phyloP scores from a whole-genome alignment of 1,139 yeast genomes.

The Candida dubliniensis region DNA sequence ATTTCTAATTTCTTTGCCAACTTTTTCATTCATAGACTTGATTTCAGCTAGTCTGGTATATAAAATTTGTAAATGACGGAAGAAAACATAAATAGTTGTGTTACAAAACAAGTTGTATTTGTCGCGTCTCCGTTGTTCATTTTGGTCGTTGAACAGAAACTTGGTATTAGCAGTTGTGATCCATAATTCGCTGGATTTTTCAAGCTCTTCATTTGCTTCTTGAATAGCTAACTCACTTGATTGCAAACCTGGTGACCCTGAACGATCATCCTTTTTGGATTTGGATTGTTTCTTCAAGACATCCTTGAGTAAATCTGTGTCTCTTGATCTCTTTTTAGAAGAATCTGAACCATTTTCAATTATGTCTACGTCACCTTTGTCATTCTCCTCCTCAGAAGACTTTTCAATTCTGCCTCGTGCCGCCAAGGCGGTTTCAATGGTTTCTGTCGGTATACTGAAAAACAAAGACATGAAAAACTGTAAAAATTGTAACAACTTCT shows the following conservation, averaged over 20 bases:
- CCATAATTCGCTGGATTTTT: conserved; percentile 69
- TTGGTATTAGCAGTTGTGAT: conserved; percentile 47
- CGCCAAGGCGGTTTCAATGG: conserved; percentile 27
- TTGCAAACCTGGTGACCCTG: conserved; percentile 31
- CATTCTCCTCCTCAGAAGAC: conserved; percentile 14
- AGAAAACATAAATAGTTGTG: conserved; percentile 86
- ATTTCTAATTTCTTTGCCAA: conserved; percentile 66
- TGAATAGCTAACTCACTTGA: conserved; percentile 38
- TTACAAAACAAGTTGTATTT: conserved; percentile 83
- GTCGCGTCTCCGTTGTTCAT: conserved; percentile 31
- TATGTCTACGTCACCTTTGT: conserved; percentile 13
- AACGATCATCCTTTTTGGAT: conserved; percentile 40
- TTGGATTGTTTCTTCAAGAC: conserved; percentile 70
- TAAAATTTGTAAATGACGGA: conserved; percentile 80
- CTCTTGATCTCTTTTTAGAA: conserved; percentile 55
- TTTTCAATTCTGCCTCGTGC: conserved; percentile 21
- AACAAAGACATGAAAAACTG: conserved; percentile 68
- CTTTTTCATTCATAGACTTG: conserved; percentile 64
- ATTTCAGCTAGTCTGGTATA: conserved; percentile 80
- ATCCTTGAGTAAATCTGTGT: conserved; percentile 68
- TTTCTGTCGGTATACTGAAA: conserved; percentile 53
- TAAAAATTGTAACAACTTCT: conserved; percentile 70
- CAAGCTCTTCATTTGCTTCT: conserved; percentile 44
- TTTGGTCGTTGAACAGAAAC: conserved; percentile 27
- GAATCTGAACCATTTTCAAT: conserved; percentile 14